Conservation (phyloP, 192 early-diverging fungal species). For the Backusella tarrabulga region DNA sequence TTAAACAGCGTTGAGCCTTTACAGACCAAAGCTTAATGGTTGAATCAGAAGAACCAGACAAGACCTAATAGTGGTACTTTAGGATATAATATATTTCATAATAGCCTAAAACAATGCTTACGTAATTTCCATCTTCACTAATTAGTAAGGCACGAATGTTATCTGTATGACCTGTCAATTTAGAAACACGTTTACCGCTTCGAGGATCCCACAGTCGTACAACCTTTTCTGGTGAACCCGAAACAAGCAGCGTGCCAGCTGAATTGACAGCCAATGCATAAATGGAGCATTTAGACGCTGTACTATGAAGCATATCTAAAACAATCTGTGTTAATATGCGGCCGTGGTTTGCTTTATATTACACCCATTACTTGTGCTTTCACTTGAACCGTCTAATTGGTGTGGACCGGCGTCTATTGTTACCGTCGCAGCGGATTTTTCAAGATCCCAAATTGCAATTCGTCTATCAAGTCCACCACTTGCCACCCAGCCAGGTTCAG, state of each 20-base stretch:
- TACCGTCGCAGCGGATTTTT: slow-evolving; percentile 38
- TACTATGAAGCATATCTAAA: slow-evolving; percentile 46
- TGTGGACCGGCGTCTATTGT: slow-evolving; percentile 16
- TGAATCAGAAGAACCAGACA: slow-evolving; percentile 92
- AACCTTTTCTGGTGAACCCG: slow-evolving; percentile 92
- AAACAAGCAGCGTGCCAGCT: slow-evolving; percentile 76
- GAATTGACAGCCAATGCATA: slow-evolving; percentile 86
- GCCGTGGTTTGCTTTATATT: too few relatives aligned
- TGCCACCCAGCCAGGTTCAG: slow-evolving; percentile 71
- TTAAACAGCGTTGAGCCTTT: slow-evolving; percentile 80
- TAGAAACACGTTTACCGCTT: slow-evolving; percentile 65
- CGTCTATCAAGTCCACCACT: slow-evolving; percentile 89
- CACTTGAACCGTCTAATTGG: not conserved
- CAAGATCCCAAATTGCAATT: slow-evolving; percentile 90
- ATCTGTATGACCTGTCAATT: slow-evolving; percentile 93
- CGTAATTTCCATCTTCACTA: slow-evolving; percentile 83
- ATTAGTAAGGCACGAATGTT: slow-evolving; percentile 88
- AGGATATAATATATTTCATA: too few relatives aligned
- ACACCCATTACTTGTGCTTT: not conserved
- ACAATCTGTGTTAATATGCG: not conserved
- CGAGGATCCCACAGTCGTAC: slow-evolving; percentile 91
- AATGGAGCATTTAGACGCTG: slow-evolving; percentile 66
- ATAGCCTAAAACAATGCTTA: slow-evolving; percentile 31
- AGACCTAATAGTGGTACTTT: slow-evolving; percentile 48
- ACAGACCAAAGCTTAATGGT: slow-evolving; percentile 98